Conservation (phyloP, 805 yeast species). For the Danielia oregonensis region DNA sequence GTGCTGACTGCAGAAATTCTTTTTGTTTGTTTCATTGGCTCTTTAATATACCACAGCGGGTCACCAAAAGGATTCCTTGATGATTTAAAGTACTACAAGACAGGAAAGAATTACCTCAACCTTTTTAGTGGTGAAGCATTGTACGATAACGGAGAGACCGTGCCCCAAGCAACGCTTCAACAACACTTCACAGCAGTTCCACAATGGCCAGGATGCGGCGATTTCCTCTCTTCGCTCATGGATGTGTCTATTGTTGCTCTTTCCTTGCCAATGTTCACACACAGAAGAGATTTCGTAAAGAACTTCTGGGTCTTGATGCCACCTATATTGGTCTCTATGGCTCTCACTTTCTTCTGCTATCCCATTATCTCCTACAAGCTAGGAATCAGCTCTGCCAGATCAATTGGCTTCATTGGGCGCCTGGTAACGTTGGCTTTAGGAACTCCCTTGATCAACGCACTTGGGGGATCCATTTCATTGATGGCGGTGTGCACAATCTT, state of each 20-base stretch:
- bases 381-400: conserved; percentile 56
- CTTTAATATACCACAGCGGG: conserved; percentile 43
- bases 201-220: conserved; percentile 79
- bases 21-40: conserved; percentile 57
- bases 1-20: conserved; percentile 63
- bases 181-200: conserved; percentile 28
- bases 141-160: conserved; percentile 25
- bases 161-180: conserved; percentile 4
- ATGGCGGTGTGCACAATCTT: conserved; percentile 78
- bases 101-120: conserved; percentile 62
- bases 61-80: conserved; percentile 47
- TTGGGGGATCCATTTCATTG: conserved; percentile 65
- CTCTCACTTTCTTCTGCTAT: conserved; percentile 59
- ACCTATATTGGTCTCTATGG: conserved; percentile 54
- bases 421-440: conserved; percentile 79
- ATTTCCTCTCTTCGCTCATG: conserved; percentile 64
- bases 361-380: conserved; percentile 65
- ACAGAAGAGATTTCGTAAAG: conserved; percentile 56
- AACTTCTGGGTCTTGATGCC: conserved; percentile 58
- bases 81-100: conserved; percentile 54
- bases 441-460: conserved; percentile 62
- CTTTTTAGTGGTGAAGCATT: conserved; percentile 44
- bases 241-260: conserved; percentile 74
- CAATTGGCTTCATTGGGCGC: conserved; percentile 75
- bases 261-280: conserved; percentile 74